Conservation (phyloP, 2,329 filamentous ascomycete species). For the Dactylonectria macrodidyma region DNA sequence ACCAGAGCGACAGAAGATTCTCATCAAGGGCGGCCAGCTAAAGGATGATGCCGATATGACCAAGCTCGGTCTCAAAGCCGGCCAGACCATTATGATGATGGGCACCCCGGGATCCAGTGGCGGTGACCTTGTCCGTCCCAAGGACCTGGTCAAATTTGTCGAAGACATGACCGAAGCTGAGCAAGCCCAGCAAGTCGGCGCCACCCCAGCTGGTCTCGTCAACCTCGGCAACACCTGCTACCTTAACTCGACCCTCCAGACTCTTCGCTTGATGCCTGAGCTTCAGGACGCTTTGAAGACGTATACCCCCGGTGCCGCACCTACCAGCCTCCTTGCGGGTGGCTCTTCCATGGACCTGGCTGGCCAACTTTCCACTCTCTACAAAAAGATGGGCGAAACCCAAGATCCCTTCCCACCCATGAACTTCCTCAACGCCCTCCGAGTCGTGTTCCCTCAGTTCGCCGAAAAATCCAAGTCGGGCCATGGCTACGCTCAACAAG, state of each 20-base stretch:
- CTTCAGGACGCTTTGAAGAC: constrained; percentile 83
- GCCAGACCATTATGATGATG: constrained; percentile 96
- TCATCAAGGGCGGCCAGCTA: constrained; percentile 93
- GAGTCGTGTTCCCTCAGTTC: constrained; percentile 90
- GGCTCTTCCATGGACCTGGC: constrained; percentile 74
- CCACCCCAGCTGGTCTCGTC: constrained; percentile 87
- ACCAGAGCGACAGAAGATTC: constrained; percentile 94
- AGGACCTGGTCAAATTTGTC: constrained; percentile 87
- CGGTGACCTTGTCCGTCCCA: constrained; percentile 77
- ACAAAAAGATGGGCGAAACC: constrained; percentile 90
- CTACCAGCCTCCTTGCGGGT: constrained; percentile 63
- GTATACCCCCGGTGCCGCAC: constrained; percentile 60
- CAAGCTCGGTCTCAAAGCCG: constrained; percentile 86
- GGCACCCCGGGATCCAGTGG: constrained; percentile 83
- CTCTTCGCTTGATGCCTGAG: constrained; percentile 89
- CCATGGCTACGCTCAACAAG: constrained; percentile 94
- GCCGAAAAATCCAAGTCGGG: constrained; percentile 88
- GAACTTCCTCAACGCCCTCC: constrained; percentile 85
- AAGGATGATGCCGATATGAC: constrained; percentile 94
- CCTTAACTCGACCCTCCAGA: constrained; percentile 97
- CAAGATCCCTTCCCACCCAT: constrained; percentile 89
- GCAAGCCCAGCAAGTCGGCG: constrained; percentile 84
- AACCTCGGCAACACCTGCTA: constrained; percentile 99
- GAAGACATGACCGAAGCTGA: constrained; percentile 99
- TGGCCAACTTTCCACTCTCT: constrained; percentile 83